Evolutionary conservation across 1,284 basidiomycete genomes (phyloP).

Genomic region (Lentinus polychrous): DNA sequence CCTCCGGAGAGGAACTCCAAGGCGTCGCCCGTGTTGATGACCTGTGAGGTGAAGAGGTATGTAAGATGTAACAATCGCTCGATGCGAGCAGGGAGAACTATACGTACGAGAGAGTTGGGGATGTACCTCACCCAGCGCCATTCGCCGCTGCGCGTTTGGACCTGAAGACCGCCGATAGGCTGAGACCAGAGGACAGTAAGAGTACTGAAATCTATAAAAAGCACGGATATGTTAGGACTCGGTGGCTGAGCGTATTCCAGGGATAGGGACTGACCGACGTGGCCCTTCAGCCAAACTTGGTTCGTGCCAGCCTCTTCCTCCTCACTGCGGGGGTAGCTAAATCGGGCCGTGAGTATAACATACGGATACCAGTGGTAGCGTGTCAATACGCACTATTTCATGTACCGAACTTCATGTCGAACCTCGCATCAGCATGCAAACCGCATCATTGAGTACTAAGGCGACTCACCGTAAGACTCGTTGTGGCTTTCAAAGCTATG

Average conservation of each 20-base stretch:
- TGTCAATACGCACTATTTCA: slow-evolving; percentile 40
- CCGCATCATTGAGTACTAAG: background rate
- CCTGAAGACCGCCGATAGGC: slow-evolving; percentile 53
- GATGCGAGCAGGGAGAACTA: background rate
- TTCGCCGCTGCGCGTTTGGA: slow-evolving; percentile 37
- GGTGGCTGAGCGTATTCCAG: background rate
- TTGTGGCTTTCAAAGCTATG: slow-evolving; percentile 24
- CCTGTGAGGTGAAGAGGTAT: slow-evolving; percentile 18
- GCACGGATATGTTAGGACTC: background rate
- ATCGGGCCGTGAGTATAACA: slow-evolving; percentile 9
- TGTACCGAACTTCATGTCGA: slow-evolving; percentile 36
- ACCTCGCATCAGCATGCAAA: slow-evolving; percentile 10
- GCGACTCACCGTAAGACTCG: slow-evolving; percentile 25
- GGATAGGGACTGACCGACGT: slow-evolving; percentile 37
- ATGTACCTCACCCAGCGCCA: slow-evolving; percentile 59
- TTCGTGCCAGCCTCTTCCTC: slow-evolving; percentile 51
- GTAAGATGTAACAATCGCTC: background rate
- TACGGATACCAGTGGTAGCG: background rate
- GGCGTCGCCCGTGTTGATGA: slow-evolving; percentile 37
- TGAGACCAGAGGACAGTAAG: slow-evolving; percentile 57
- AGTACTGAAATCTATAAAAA: slow-evolving; percentile 44
- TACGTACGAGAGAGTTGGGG: slow-evolving; percentile 47
- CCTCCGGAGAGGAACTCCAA: slow-evolving; percentile 38
- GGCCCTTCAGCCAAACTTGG: slow-evolving; percentile 56
- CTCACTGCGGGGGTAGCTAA: slow-evolving; percentile 33